Percentiles rank a stretch among this genome's conserved stretches.
These are phyloP conservation scores for Hypsizygus ulmarius DNA, from an alignment of 1,284 basidiomycete genomes.

Conservation along the genomic window DNA sequence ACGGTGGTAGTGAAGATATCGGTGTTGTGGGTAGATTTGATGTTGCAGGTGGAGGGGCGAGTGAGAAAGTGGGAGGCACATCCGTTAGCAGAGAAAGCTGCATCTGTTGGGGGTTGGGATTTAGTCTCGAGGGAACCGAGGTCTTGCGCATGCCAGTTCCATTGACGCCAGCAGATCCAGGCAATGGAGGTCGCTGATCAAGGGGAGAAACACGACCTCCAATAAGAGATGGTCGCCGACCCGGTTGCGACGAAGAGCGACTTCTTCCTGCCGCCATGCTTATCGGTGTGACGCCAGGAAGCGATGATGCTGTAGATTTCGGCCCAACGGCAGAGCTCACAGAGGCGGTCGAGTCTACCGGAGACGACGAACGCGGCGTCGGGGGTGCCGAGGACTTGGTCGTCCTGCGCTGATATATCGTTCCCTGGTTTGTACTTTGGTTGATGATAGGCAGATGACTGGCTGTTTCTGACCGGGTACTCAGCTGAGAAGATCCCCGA, in stretches of 20 bases:
- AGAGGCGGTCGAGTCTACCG: constrained; percentile 55
- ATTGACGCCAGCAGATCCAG: constrained; percentile 37
- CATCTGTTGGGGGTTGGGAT: constrained; percentile 43
- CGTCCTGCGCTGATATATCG: constrained; percentile 65
- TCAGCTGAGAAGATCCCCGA: constrained; percentile 49
- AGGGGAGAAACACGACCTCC: constrained; percentile 46
- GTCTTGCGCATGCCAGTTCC: constrained; percentile 46
- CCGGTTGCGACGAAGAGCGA: constrained; percentile 69
- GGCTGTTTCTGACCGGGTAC: constrained; percentile 42
- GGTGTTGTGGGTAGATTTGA: constrained; percentile 68
- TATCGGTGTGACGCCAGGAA: constrained; percentile 36
- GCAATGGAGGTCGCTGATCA: constrained; percentile 51
- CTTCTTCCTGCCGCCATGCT: constrained; percentile 40
- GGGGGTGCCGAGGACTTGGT: constrained; percentile 63
- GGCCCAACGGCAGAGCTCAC: constrained; percentile 38
- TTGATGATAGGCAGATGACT: constrained; percentile 49
- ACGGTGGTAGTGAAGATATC: constrained; percentile 68
- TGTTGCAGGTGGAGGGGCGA: constrained; percentile 51
- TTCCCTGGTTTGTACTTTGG: constrained; percentile 56
- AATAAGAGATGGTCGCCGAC: constrained; percentile 55
- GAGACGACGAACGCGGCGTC: constrained; percentile 54
- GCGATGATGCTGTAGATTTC: constrained; percentile 41
- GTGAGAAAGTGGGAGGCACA: constrained; percentile 41
- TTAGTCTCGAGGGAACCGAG: constrained; percentile 59
- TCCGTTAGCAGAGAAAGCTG: constrained; percentile 54